These are phyloP conservation scores for Alternaria infectoria DNA, from an alignment of 2,329 filamentous ascomycete species.

Conservation along the genomic window DNA sequence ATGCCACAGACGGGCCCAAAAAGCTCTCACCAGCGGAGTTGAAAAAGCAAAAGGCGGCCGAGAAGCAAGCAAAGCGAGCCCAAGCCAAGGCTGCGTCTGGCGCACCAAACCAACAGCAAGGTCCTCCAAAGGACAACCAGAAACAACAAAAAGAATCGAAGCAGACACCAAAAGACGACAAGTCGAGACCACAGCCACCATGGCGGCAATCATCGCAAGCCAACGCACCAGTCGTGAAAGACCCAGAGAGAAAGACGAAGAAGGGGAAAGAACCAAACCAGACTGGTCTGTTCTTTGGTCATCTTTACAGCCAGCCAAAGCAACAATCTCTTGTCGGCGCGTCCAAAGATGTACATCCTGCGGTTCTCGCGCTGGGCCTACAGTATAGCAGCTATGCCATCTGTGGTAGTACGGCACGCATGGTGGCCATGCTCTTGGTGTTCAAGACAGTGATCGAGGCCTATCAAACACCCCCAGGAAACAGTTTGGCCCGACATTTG, in stretches of 20 bases:
- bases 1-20: constrained; percentile 38
- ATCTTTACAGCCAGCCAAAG: constrained; percentile 78
- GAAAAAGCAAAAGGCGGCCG: constrained; percentile 88
- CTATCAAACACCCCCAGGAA: constrained; percentile 87
- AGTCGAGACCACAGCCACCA: constrained; percentile 39
- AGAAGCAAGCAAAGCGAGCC: constrained; percentile 86
- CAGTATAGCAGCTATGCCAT: constrained; percentile 90
- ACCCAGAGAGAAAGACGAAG: constrained; percentile 42
- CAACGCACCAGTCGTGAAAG: constrained; percentile 35
- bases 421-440: constrained; percentile 84
- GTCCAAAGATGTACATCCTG: constrained; percentile 79
- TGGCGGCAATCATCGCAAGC: constrained; percentile 41
- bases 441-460: constrained; percentile 92
- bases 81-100: constrained; percentile 62
- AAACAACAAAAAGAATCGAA: constrained; percentile 47
- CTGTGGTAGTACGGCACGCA: constrained; percentile 85
- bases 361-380: constrained; percentile 82
- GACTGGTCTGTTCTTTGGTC: constrained; percentile 68
- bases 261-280: constrained; percentile 58
- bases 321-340: constrained; percentile 66
- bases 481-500: constrained; percentile 86
- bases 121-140: constrained; percentile 36
- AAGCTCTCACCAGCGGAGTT: constrained; percentile 78
- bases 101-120: constrained; percentile 46
- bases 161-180: constrained; percentile 42